These are phyloP conservation scores for Pseudisothecium myosuroides DNA, from an alignment of 225 moss, liverwort and hornwort genomes.

Conservation along the genomic window DNA sequence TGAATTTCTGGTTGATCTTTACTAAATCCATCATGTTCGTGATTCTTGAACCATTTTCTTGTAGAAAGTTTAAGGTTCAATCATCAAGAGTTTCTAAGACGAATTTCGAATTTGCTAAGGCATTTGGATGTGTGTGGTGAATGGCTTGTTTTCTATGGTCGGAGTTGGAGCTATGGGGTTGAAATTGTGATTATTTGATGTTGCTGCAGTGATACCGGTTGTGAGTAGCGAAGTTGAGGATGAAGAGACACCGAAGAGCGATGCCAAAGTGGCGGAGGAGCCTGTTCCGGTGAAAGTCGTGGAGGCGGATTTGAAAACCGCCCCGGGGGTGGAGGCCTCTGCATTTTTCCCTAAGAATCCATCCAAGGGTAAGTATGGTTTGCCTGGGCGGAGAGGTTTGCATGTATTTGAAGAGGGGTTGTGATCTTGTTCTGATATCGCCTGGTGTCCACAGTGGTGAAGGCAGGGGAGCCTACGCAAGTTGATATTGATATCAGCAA, in stretches of 20 bases:
- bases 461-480: slow-evolving; percentile 69
- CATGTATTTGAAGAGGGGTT: background rate
- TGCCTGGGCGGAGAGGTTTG: background rate
- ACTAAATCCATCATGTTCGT: background rate
- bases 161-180: background rate
- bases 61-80: background rate
- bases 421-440: background rate
- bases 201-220: slow-evolving; percentile 10
- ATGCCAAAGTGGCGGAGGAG: slow-evolving; percentile 30
- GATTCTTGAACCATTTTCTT: background rate
- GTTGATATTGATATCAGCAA: slow-evolving; percentile 73
- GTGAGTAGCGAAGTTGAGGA: slow-evolving; percentile 26
- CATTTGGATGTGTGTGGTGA: background rate
- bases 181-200: background rate
- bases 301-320: slow-evolving; percentile 35
- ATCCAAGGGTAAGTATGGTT: slow-evolving; percentile 36
- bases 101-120: background rate
- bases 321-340: slow-evolving; percentile 51
- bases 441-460: slow-evolving; percentile 36
- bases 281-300: slow-evolving; percentile 36
- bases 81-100: background rate
- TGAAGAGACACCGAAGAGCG: slow-evolving; percentile 19
- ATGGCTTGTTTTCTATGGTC: background rate
- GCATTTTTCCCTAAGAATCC: slow-evolving; percentile 58
- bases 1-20: background rate